A percentile compares a stretch with the other conserved stretches of the same genome.
Conservation (phyloP, 108 stramenopile genomes). For the Fragilaria crotonensis region DNA sequence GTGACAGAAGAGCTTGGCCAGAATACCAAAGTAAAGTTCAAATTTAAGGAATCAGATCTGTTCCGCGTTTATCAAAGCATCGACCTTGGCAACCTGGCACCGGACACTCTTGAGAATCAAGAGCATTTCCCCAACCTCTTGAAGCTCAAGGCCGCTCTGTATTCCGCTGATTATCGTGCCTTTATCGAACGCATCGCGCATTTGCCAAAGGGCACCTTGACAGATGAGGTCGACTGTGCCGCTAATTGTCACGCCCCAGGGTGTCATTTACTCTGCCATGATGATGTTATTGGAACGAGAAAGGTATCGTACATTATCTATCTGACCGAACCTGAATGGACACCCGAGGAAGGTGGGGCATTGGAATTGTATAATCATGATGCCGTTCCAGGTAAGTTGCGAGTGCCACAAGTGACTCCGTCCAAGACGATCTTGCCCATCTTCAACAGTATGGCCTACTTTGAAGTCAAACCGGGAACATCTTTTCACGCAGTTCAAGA, state of each 20-base stretch:
- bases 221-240: conserved; percentile 86
- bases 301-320: conserved; percentile 92
- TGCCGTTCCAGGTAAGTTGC: conserved; percentile 1
- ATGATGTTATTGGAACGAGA: conserved; percentile 94
- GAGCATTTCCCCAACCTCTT: conserved; percentile 68
- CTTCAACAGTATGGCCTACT: conserved; percentile 90
- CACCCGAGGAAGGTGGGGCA: conserved; percentile 81
- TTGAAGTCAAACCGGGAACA: conserved; percentile 81
- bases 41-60: conserved; percentile 96
- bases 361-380: conserved; percentile 81
- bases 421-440: conserved; percentile 66
- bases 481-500: conserved; percentile 96
- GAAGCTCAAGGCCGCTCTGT: conserved; percentile 72
- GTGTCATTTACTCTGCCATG: conserved; percentile 95
- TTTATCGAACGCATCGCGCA: conserved; percentile 75
- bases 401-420: conserved; percentile 48
- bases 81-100: conserved; percentile 68
- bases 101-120: neutral
- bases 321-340: conserved; percentile 73
- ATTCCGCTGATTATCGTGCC: conserved; percentile 76
- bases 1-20: conserved; percentile 77
- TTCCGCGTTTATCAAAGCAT: conserved; percentile 90
- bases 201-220: conserved; percentile 56
- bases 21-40: conserved; percentile 86
- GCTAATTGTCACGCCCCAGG: conserved; percentile 91